Conservation (phyloP, 2,329 filamentous ascomycete genomes). For the Trichophyton rubrum region DNA sequence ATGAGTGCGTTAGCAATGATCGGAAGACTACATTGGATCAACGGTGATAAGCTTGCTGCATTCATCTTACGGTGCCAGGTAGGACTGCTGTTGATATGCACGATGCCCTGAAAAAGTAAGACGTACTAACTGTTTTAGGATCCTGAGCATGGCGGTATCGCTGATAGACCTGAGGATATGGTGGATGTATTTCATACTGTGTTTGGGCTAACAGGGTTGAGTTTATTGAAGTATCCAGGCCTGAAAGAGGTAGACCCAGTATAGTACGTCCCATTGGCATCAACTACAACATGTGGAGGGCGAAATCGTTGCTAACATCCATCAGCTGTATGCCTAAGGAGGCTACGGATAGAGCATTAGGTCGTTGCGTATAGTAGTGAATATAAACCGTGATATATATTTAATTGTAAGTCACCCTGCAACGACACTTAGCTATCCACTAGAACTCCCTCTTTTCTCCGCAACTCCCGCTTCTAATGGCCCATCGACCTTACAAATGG, state of each 20-base stretch:
- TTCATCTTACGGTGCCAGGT: constrained; percentile 83
- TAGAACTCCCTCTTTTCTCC: constrained; percentile 8
- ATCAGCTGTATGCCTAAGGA: constrained; percentile 58
- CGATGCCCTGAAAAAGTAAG: background rate
- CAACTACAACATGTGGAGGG: background rate
- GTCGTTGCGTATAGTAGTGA: constrained; percentile 20
- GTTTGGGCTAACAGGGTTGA: constrained; percentile 80
- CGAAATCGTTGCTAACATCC: background rate
- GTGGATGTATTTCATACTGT: constrained; percentile 94
- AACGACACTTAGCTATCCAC: background rate
- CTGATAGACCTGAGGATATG: constrained; percentile 84
- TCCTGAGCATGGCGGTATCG: constrained; percentile 66
- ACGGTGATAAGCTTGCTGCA: constrained; percentile 59
- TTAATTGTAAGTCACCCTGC: background rate
- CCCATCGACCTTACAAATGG: constrained; percentile 43
- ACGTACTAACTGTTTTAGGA: constrained; percentile 40
- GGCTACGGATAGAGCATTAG: constrained; percentile 48
- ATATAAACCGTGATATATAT: background rate
- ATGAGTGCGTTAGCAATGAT: constrained; percentile 85
- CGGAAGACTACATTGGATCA: constrained; percentile 80
- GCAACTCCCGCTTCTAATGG: constrained; percentile 57
- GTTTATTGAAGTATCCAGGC: constrained; percentile 64
- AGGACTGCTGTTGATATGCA: constrained; percentile 10
- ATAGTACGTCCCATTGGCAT: constrained; percentile 45
- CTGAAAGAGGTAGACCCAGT: constrained; percentile 72